A percentile compares a stretch with the other conserved stretches of the same genome.
Conservation (phyloP, 116 monocot species). For the Trichopus zeylanicus region DNA sequence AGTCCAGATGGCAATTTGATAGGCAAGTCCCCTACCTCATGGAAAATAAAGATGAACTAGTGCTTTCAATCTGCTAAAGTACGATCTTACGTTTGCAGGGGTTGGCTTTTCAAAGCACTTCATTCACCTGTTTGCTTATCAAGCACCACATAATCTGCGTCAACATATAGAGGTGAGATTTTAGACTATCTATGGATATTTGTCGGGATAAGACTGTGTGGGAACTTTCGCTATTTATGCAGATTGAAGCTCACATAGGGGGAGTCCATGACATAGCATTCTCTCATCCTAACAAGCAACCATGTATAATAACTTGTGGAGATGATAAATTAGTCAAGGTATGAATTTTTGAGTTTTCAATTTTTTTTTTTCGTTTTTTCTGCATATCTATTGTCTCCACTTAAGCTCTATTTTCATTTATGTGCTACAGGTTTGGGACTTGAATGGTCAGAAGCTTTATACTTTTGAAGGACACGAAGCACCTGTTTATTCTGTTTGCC, state of each 20-base stretch:
- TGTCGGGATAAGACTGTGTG: background rate
- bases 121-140: constrained; percentile 44
- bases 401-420: background rate
- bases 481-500: too few relatives aligned
- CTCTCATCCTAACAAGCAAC: constrained; percentile 52
- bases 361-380: constrained; percentile 1
- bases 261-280: constrained; percentile 88
- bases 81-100: constrained; percentile 22
- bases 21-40: constrained; percentile 16
- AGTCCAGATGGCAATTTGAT: constrained; percentile 67
- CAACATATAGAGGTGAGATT: constrained; percentile 38
- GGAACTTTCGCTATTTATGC: constrained; percentile 1
- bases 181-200: too few relatives aligned
- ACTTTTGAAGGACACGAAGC: too few relatives aligned
- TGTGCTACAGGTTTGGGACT: constrained; percentile 59
- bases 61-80: background rate
- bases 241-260: constrained; percentile 85
- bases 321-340: constrained; percentile 83
- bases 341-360: background rate
- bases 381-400: background rate
- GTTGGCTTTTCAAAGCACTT: constrained; percentile 51
- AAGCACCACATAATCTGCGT: constrained; percentile 38
- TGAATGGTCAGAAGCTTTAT: constrained; percentile 38
- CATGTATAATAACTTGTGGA: constrained; percentile 78
- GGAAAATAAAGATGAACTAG: background rate